A percentile compares a stretch with the other conserved stretches of the same genome.
These are phyloP conservation scores for Sedum album DNA, from an alignment of 164 flowering plant genomes.

Conservation along the genomic window DNA sequence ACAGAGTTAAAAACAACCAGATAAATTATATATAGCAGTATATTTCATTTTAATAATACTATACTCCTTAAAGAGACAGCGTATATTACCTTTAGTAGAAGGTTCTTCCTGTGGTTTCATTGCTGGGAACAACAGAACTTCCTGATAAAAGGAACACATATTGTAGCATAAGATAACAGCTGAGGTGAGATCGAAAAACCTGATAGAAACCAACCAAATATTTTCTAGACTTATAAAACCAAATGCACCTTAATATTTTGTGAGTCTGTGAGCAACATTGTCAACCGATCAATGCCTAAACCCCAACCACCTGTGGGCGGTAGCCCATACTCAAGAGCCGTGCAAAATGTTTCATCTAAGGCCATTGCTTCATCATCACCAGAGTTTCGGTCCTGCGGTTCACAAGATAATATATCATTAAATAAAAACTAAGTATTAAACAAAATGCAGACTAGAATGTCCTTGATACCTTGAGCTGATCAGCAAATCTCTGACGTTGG, in stretches of 20 bases:
- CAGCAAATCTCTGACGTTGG: slow-evolving; percentile 86
- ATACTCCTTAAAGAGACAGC: neutral
- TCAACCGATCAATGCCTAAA: slow-evolving; percentile 81
- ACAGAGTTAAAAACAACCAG: too few relatives aligned
- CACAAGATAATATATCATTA: too few relatives aligned
- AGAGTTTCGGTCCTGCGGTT: slow-evolving; percentile 73
- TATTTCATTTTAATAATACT: too few relatives aligned
- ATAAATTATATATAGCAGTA: too few relatives aligned
- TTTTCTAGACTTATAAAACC: neutral
- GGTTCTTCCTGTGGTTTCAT: slow-evolving; percentile 92
- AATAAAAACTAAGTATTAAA: too few relatives aligned
- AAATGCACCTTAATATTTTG: slow-evolving; percentile 78
- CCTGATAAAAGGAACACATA: slow-evolving; percentile 31
- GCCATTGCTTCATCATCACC: slow-evolving; percentile 99
- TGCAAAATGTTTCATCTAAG: slow-evolving; percentile 84
- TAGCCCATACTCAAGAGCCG: slow-evolving; percentile 84
- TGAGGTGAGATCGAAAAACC: neutral
- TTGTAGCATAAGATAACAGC: neutral
- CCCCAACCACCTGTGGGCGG: slow-evolving; percentile 99
- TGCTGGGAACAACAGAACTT: slow-evolving; percentile 84
- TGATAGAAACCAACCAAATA: neutral
- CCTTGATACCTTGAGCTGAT: slow-evolving; percentile 94
- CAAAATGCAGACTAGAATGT: too few relatives aligned
- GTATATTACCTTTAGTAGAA: slow-evolving; percentile 32
- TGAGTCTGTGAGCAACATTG: slow-evolving; percentile 89